Evolutionary conservation across 768 basidiomycete genomes (phyloP).

Genomic region (Mycena crocata): DNA sequence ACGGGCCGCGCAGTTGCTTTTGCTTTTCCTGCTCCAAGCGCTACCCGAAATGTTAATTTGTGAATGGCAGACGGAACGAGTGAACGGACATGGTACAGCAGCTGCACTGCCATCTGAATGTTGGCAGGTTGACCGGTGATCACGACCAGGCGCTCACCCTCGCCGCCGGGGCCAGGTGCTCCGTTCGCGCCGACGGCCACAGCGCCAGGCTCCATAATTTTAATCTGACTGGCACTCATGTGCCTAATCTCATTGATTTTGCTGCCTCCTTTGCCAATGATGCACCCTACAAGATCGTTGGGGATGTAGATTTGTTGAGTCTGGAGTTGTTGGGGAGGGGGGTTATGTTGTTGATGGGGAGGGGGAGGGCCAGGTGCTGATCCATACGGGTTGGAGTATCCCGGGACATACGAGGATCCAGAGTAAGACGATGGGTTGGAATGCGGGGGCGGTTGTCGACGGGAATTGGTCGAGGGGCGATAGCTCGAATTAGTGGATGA

Average conservation of each 20-base stretch:
- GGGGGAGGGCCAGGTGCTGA: conserved; percentile 48
- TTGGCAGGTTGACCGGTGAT: conserved; percentile 96
- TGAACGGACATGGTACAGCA: conserved; percentile 79
- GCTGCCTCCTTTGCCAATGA: conserved; percentile 97
- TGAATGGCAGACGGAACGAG: conserved; percentile 5
- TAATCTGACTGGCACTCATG: conserved; percentile 95
- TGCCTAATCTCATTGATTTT: conserved; percentile 99
- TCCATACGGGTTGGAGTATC: conserved; percentile 64
- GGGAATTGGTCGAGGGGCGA: conserved; percentile 72
- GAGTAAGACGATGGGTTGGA: conserved; percentile 42
- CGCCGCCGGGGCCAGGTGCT: conserved; percentile 75
- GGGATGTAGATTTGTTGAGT: conserved; percentile 99
- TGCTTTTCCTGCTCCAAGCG: conserved; percentile 91
- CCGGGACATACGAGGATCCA: conserved; percentile 80
- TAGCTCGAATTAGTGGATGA: conserved; percentile 73
- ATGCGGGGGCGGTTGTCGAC: conserved; percentile 53
- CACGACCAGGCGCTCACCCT: conserved; percentile 93
- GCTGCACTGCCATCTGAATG: conserved; percentile 95
- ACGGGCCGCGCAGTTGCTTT: conserved; percentile 71
- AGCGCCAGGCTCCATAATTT: conserved; percentile 98
- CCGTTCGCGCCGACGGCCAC: conserved; percentile 75
- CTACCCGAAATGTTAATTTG: conserved; percentile 49
- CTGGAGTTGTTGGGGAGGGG: conserved; percentile 77
- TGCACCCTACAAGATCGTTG: conserved; percentile 95
- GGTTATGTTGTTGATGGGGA: conserved; percentile 59